phyloP scores from a whole-genome alignment of 2,329 filamentous ascomycete species.

The Phaeoacremonium minimum region DNA sequence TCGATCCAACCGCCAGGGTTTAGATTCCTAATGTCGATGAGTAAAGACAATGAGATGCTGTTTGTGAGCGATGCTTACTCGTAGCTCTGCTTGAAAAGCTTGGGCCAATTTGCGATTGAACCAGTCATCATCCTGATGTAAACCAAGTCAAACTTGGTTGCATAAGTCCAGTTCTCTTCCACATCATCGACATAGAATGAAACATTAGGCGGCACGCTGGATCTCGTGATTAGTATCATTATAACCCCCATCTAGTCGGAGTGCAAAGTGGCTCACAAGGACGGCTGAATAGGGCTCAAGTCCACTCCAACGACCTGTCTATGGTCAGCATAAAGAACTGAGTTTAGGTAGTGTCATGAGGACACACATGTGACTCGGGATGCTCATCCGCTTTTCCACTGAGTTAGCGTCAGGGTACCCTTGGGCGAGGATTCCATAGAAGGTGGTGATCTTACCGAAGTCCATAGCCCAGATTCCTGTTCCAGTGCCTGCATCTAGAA shows the following conservation, averaged over 20 bases:
- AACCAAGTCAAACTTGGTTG: conserved; percentile 33
- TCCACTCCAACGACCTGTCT: conserved; percentile 31
- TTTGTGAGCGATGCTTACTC: too few relatives aligned
- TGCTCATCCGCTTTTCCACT: conserved; percentile 23
- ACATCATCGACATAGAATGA: conserved; percentile 40
- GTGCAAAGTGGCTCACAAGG: conserved; percentile 19
- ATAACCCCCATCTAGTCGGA: background rate
- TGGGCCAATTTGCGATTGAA: conserved; percentile 27
- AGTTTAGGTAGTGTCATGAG: background rate
- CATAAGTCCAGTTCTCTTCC: conserved; percentile 33
- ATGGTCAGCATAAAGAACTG: conserved; percentile 14
- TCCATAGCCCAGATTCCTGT: conserved; percentile 43
- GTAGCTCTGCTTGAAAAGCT: conserved; percentile 29
- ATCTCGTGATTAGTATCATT: conserved; percentile 1
- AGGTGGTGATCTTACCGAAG: conserved; percentile 9
- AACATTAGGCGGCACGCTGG: conserved; percentile 42
- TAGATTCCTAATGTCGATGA: background rate
- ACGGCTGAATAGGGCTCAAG: conserved; percentile 35
- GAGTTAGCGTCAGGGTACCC: too few relatives aligned
- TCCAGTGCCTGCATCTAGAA: conserved; percentile 44
- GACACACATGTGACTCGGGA: conserved; percentile 17
- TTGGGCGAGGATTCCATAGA: conserved; percentile 19
- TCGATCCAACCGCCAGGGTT: background rate
- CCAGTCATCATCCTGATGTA: conserved; percentile 33
- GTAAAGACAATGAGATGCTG: too few relatives aligned